These are phyloP conservation scores for Lipomyces starkeyi DNA, from an alignment of 805 yeast species.

Conservation along the genomic window DNA sequence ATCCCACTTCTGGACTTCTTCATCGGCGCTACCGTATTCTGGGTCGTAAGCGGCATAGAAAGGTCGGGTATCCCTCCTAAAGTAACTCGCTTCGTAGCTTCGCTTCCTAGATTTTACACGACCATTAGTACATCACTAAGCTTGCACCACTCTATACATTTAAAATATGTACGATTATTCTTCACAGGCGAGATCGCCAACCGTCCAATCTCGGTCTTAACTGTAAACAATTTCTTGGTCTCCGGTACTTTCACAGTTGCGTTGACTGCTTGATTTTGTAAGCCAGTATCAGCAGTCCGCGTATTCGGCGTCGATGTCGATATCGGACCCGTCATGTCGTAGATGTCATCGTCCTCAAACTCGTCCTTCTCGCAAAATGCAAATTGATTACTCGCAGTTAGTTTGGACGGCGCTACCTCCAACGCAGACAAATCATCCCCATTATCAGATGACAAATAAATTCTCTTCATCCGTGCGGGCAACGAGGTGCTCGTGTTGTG, in stretches of 20 bases:
- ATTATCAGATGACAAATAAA: not conserved
- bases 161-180: slow-evolving; percentile 6
- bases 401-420: not conserved
- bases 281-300: not conserved
- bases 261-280: not conserved
- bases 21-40: not conserved
- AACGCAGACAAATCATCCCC: not conserved
- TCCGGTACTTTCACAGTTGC: not conserved
- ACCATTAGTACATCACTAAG: not conserved
- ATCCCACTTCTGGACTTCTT: not conserved
- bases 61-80: slow-evolving; percentile 1
- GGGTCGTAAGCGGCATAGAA: not conserved
- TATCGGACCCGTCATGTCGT: not conserved
- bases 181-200: slow-evolving; percentile 3
- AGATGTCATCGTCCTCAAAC: not conserved
- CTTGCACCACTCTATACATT: not conserved
- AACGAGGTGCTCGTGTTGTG: not conserved
- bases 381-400: not conserved
- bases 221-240: not conserved
- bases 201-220: not conserved
- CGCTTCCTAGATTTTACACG: not conserved
- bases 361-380: not conserved
- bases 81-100: not conserved
- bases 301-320: slow-evolving; percentile 7
- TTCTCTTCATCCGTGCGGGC: not conserved